Conservation (phyloP, 768 basidiomycete genomes). For the Flagelloscypha sp. region DNA sequence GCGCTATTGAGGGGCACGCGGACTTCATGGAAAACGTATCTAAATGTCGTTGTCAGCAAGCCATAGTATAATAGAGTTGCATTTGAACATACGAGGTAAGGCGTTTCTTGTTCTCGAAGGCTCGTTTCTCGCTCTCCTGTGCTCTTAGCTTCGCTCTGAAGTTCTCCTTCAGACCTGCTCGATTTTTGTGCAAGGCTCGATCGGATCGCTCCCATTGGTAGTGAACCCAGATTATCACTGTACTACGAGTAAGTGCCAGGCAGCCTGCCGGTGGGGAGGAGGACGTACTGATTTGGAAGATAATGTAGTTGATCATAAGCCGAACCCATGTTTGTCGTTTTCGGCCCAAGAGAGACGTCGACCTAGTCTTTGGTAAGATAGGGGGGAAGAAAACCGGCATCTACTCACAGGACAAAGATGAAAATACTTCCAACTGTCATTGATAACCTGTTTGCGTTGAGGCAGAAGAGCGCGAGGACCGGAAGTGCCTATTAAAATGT, state of each 20-base stretch:
- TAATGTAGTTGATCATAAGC: constrained; percentile 62
- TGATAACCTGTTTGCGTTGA: constrained; percentile 59
- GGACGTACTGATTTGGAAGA: constrained; percentile 61
- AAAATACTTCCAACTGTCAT: constrained; percentile 47
- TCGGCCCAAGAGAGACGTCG: constrained; percentile 16
- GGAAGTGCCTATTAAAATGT: constrained; percentile 36
- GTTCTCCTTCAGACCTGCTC: constrained; percentile 70
- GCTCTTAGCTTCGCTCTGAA: constrained; percentile 70
- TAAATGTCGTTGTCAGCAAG: constrained; percentile 21
- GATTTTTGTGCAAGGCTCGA: constrained; percentile 56
- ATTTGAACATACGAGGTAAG: constrained; percentile 61
- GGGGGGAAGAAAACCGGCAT: constrained; percentile 16
- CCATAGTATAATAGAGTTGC: neutral
- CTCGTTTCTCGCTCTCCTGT: constrained; percentile 66
- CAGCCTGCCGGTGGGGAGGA: neutral
- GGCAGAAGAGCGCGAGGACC: constrained; percentile 64
- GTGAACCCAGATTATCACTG: constrained; percentile 70
- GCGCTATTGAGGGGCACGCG: constrained; percentile 78
- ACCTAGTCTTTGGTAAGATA: constrained; percentile 28
- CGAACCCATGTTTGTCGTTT: constrained; percentile 11
- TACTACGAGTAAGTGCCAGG: constrained; percentile 16
- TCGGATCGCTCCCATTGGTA: constrained; percentile 65
- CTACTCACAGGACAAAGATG: constrained; percentile 47
- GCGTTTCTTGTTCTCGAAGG: constrained; percentile 75
- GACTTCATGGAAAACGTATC: constrained; percentile 78